These are phyloP conservation scores for Hyphodiscus sp. DNA, from an alignment of 2,329 filamentous ascomycete genomes.

Conservation along the genomic window DNA sequence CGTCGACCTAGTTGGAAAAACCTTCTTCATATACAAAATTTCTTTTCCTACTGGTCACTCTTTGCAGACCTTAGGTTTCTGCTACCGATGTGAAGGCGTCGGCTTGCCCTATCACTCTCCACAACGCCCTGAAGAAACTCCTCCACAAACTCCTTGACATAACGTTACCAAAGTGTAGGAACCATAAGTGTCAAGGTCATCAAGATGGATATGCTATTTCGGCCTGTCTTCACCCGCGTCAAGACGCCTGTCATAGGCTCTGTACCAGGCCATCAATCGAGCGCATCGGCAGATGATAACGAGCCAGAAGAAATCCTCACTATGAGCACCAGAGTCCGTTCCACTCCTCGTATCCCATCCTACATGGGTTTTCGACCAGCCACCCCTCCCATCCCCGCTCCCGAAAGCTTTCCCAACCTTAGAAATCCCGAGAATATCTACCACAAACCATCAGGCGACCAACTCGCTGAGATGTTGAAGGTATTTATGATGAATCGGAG, in stretches of 20 bases:
- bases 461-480: slow-evolving; percentile 28
- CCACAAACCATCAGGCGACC: slow-evolving; percentile 26
- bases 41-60: not conserved
- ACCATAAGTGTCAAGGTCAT: not conserved
- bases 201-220: not conserved
- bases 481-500: slow-evolving; percentile 29
- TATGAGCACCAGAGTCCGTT: slow-evolving; percentile 6
- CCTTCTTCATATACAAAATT: no score
- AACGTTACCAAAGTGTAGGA: not conserved
- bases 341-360: slow-evolving; percentile 23
- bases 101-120: not conserved
- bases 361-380: slow-evolving; percentile 18
- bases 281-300: slow-evolving; percentile 11
- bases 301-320: slow-evolving; percentile 13
- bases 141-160: no score
- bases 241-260: slow-evolving; percentile 13
- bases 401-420: slow-evolving; percentile 18
- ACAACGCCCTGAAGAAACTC: not conserved
- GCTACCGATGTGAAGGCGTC: no score
- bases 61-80: not conserved
- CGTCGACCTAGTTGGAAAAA: no score
- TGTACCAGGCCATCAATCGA: slow-evolving; percentile 6
- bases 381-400: slow-evolving; percentile 7
- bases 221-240: slow-evolving; percentile 22
- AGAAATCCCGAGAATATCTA: slow-evolving; percentile 22